Base-by-base conservation (phyloP, 371 early-diverging fungal species). In the Lichtheimia hyalospora region DNA sequence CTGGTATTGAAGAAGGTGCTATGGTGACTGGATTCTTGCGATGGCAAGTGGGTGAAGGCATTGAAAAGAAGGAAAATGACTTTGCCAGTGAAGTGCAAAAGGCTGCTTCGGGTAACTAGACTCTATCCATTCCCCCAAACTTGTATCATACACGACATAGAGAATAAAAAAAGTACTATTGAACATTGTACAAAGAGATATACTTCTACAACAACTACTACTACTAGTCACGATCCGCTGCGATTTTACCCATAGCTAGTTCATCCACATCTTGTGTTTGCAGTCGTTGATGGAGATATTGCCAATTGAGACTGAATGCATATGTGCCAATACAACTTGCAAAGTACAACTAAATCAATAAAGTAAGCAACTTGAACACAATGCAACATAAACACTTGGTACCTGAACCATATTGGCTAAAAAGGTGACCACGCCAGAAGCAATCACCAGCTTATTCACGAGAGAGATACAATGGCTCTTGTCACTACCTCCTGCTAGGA, bases 21-120 rank as follows among this genome's bases (percentile, higher is more conserved):
- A 54, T 70, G 70, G 66, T 68, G 62, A 39, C 75, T n/a, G 89
- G 87, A 53, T 93, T 89, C 67, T 68, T 84, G 55, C 81, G 96
- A 57, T 90, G 84, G 80, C 90, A 90, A 74, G 88, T 88, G 52
- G 96, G 94, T 56, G 94, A 93, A 67, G 92, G 92, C 50, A 86
- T 93, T 61, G 89, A 88, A 54, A 91, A 92, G 73, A 80, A 83
- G 40, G 84, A 80, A 61, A 54, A 70, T 53, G 86, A 89, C 74
- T 93, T 94, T 81, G 91, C 87, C 14, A 87, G 88, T 41, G 92
- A 93, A 70, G 93, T 93, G 34, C 67, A 74, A 52, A 74, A 70
- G 44, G 74, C 77, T 51, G 71, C 64, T 13, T 50, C 49, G n/a
- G 60, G 44, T n/a, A 60, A 60, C 34, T 60, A 60, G 43, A 43